A percentile compares a stretch with the other conserved stretches of the same genome.
These are phyloP conservation scores for Plasmodium knowlesi DNA, from an alignment of 169 alveolate genomes.

Conservation along the genomic window DNA sequence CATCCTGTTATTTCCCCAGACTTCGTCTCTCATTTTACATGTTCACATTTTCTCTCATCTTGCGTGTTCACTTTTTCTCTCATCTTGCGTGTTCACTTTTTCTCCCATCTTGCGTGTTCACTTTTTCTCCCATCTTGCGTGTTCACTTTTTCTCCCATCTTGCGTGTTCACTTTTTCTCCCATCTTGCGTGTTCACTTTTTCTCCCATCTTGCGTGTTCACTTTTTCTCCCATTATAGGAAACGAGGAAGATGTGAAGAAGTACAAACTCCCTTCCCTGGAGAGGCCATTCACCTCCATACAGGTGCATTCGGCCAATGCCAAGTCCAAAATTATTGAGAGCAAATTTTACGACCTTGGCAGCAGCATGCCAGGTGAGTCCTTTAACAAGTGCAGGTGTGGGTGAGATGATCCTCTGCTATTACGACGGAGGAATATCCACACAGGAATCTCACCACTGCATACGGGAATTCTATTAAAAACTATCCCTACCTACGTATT, in stretches of 20 bases:
- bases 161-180: not conserved
- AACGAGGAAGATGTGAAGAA: not conserved
- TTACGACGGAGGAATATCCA: not conserved
- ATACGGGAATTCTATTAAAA: not conserved
- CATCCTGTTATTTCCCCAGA: not conserved
- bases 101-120: not conserved
- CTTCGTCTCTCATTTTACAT: not conserved
- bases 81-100: not conserved
- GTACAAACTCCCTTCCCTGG: not conserved
- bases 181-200: not conserved
- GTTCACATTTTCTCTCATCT: not conserved
- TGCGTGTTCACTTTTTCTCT: no score
- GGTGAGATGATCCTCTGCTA: not conserved
- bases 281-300: not conserved
- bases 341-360: slow-evolving; percentile 8
- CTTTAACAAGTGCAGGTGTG: not conserved
- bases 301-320: slow-evolving; percentile 7
- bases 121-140: not conserved
- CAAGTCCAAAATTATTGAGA: not conserved
- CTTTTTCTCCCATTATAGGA: not conserved
- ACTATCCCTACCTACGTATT: not conserved
- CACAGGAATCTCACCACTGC: not conserved
- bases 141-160: not conserved
- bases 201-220: not conserved
- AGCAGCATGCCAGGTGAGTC: slow-evolving; percentile 16